These are phyloP conservation scores for Phlyctochytrium bullatum DNA, from an alignment of 192 early-diverging fungal species.

Conservation along the genomic window DNA sequence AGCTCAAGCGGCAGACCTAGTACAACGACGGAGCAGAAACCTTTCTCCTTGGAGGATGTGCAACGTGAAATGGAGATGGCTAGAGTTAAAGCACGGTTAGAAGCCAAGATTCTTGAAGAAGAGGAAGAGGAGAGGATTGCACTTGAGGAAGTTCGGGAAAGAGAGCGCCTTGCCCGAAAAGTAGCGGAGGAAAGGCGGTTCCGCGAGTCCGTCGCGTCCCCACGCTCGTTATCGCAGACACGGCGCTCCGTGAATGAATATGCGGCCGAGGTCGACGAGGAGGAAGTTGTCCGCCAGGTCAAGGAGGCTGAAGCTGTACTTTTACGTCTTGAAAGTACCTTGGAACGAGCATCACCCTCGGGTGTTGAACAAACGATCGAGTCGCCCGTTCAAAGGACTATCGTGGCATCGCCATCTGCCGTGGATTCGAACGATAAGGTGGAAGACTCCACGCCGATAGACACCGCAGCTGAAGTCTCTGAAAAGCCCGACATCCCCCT, in stretches of 20 bases:
- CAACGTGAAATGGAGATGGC: slow-evolving; percentile 28
- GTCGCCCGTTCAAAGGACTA: no score
- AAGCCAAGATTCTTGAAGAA: slow-evolving; percentile 3
- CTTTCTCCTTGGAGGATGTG: slow-evolving; percentile 19
- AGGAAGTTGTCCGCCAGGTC: not conserved
- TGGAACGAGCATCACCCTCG: not conserved
- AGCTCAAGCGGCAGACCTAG: not conserved
- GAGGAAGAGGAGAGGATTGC: slow-evolving; percentile 3
- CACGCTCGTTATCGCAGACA: no score
- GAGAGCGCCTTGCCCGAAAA: not conserved
- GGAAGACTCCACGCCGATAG: no score
- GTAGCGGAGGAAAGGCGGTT: not conserved
- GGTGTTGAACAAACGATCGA: no score
- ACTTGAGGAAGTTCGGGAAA: not conserved
- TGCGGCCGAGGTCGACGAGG: not conserved
- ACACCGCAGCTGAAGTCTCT: not conserved
- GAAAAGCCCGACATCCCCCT: not conserved
- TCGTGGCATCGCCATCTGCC: no score
- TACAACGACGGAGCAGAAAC: not conserved
- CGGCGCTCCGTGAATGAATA: no score
- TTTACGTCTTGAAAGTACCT: not conserved
- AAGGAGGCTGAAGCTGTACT: not conserved
- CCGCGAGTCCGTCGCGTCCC: no score
- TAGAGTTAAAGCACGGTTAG: slow-evolving; percentile 1
- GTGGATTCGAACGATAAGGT: no score